Evolutionary conservation across 495 filamentous ascomycete genomes (phyloP).

Genomic region (Aspergillus sclerotioniger): DNA sequence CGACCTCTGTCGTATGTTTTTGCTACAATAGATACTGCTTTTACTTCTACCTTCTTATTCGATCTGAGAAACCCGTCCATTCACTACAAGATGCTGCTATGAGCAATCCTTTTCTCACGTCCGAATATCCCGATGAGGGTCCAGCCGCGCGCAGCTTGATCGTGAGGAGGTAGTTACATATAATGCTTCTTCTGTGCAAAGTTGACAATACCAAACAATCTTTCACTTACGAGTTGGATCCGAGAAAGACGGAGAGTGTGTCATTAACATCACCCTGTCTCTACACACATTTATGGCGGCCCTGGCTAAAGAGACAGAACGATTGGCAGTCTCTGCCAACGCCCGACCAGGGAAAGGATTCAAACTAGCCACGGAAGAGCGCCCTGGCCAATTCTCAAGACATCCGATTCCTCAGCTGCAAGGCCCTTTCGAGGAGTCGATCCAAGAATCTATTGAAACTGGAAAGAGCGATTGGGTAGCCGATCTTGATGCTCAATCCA

Average conservation of each 20-base stretch:
- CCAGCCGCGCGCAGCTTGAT: neutral
- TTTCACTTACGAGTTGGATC: neutral
- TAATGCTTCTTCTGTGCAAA: neutral
- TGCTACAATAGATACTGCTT: neutral
- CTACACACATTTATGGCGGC: neutral
- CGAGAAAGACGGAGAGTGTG: neutral
- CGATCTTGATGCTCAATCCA: constrained; percentile 60
- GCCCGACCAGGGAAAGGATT: constrained; percentile 6
- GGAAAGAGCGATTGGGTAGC: constrained; percentile 49
- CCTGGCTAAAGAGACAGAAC: neutral
- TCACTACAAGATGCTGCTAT: neutral
- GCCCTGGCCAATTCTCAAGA: constrained; percentile 42
- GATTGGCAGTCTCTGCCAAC: constrained; percentile 8
- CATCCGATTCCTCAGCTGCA: constrained; percentile 88
- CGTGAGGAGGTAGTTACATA: neutral
- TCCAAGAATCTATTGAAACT: constrained; percentile 63
- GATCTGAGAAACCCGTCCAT: neutral
- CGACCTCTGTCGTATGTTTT: neutral
- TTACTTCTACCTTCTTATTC: neutral
- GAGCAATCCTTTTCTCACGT: neutral
- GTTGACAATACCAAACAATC: neutral
- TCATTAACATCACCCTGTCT: neutral
- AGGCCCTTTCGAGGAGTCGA: constrained; percentile 89
- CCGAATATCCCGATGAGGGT: neutral
- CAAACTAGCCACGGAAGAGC: neutral